A percentile compares a stretch with the other conserved stretches of the same genome.
phyloP scores from a whole-genome alignment of 176 grass and related monocot genomes.

The Oryza longistaminata region DNA sequence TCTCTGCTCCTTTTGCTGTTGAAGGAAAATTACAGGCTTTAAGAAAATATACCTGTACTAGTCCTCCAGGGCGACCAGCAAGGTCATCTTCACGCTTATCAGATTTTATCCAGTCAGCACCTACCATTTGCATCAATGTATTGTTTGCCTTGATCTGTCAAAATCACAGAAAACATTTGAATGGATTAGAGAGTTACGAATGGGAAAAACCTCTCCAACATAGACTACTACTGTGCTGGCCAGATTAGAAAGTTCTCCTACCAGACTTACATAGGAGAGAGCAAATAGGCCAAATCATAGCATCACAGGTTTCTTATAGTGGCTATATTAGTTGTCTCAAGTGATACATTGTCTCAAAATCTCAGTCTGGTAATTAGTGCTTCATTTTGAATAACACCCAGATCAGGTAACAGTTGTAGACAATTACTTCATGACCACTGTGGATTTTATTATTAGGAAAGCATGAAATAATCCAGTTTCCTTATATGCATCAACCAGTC shows the following conservation, averaged over 20 bases:
- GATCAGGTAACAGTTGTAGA: background rate
- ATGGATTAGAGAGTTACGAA: conserved; percentile 19
- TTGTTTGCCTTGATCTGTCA: conserved; percentile 80
- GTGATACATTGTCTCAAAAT: background rate
- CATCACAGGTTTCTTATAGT: background rate
- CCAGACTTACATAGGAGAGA: background rate
- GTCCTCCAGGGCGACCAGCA: conserved; percentile 65
- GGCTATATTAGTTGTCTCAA: background rate
- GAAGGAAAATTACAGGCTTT: conserved; percentile 12
- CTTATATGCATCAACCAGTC: background rate
- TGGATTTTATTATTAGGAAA: background rate
- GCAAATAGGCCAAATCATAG: background rate
- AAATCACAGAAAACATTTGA: conserved; percentile 19
- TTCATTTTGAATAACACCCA: background rate
- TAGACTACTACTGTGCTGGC: background rate
- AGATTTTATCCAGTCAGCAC: conserved; percentile 96
- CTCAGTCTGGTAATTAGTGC: background rate
- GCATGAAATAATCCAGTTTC: background rate
- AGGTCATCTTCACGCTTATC: conserved; percentile 97
- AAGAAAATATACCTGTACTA: conserved; percentile 80
- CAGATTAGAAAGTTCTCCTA: background rate
- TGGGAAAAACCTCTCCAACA: background rate
- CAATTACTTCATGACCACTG: background rate
- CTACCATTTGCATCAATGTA: conserved; percentile 99
- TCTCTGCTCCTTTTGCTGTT: background rate